phyloP scores from a whole-genome alignment of 2,329 filamentous ascomycete genomes.

The Ceratocystiopsis minuta region DNA sequence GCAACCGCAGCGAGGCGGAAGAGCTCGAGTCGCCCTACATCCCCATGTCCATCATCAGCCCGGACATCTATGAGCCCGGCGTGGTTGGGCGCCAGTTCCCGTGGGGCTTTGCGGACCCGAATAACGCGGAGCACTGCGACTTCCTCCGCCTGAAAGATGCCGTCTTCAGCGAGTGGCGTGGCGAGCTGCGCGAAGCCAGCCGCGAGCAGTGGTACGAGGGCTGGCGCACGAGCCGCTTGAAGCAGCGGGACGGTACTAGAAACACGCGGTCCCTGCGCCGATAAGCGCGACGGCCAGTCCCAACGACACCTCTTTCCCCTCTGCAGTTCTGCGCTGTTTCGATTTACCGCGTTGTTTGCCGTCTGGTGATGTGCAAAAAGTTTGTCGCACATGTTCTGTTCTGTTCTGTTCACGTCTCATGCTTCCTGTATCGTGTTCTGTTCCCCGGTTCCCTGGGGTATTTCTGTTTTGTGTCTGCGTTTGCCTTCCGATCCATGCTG shows the following conservation, averaged over 20 bases:
- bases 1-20: slow-evolving; percentile 25
- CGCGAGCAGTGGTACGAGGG: slow-evolving; percentile 89
- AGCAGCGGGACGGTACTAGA: slow-evolving; percentile 27
- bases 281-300: slow-evolving; percentile 8
- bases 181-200: slow-evolving; percentile 76
- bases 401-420: too few species aligned
- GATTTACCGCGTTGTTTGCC: too few species aligned
- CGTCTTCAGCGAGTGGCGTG: slow-evolving; percentile 85
- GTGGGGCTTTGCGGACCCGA: slow-evolving; percentile 93
- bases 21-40: slow-evolving; percentile 48
- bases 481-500: too few species aligned
- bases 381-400: too few species aligned
- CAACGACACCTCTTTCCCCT: too few species aligned
- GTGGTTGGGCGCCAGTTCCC: slow-evolving; percentile 76
- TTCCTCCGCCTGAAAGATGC: slow-evolving; percentile 79
- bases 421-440: too few species aligned
- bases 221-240: slow-evolving; percentile 63
- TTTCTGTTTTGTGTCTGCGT: too few species aligned
- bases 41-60: slow-evolving; percentile 84
- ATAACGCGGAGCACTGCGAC: slow-evolving; percentile 82
- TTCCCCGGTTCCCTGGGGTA: too few species aligned
- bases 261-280: slow-evolving; percentile 15
- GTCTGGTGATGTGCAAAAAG: too few species aligned
- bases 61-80: slow-evolving; percentile 71
- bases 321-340: too few species aligned